Percentiles rank a stretch among this genome's conserved stretches.
phyloP scores from a whole-genome alignment of 1,284 basidiomycete species.

The Sutorius eximius region DNA sequence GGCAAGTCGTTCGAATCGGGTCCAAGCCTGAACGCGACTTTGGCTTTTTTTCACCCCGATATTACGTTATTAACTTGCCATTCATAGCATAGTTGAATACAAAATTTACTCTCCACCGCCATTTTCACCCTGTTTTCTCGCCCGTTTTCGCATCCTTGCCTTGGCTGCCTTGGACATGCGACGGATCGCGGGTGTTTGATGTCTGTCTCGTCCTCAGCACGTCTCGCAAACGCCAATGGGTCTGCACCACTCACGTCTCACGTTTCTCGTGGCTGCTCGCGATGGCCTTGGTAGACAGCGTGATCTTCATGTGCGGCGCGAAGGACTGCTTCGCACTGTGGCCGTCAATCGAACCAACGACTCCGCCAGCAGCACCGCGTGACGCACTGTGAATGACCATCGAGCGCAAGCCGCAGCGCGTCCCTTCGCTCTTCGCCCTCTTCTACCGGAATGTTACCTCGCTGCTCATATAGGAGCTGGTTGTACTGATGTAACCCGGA shows the following conservation, averaged over 20 bases:
- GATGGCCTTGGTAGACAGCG: slow-evolving; percentile 54
- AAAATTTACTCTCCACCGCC: slow-evolving; percentile 20
- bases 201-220: slow-evolving; percentile 39
- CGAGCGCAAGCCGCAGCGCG: slow-evolving; percentile 41
- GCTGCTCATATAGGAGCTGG: slow-evolving; percentile 60
- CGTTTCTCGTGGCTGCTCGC: slow-evolving; percentile 40
- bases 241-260: slow-evolving; percentile 51
- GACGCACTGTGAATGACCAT: slow-evolving; percentile 61
- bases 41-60: slow-evolving; percentile 13
- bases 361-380: background rate
- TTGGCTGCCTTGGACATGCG: slow-evolving; percentile 60
- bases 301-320: slow-evolving; percentile 75
- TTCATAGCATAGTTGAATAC: slow-evolving; percentile 18
- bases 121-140: slow-evolving; percentile 32
- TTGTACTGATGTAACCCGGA: slow-evolving; percentile 81
- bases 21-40: too few species aligned
- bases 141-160: slow-evolving; percentile 51
- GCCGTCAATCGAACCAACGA: slow-evolving; percentile 4
- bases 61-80: slow-evolving; percentile 25
- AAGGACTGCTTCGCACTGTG: slow-evolving; percentile 61
- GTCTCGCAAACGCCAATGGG: background rate
- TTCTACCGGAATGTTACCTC: slow-evolving; percentile 28
- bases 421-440: slow-evolving; percentile 37
- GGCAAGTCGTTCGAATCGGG: slow-evolving; percentile 1
- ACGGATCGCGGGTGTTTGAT: slow-evolving; percentile 54